A percentile compares a stretch with the other conserved stretches of the same genome.
Evolutionary conservation across 495 filamentous ascomycete genomes (phyloP).

Genomic region (Penicillium cataractarum): DNA sequence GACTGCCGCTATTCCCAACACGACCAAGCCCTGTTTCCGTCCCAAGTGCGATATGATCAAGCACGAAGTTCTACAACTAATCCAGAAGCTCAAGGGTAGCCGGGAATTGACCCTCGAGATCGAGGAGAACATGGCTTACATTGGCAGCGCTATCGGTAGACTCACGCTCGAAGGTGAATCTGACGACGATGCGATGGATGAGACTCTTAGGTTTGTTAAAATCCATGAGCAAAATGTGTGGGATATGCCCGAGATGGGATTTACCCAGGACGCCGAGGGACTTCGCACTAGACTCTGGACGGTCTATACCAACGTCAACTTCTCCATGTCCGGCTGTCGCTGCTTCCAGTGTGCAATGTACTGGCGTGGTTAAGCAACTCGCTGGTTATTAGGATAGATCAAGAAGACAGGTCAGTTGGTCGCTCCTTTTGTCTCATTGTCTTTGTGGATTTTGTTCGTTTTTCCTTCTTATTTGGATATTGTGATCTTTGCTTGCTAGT

Average conservation of each 20-base stretch:
- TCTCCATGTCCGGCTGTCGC: neutral
- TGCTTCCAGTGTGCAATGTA: neutral
- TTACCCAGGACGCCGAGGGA: neutral
- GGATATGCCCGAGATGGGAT: conserved; percentile 1
- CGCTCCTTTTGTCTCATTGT: neutral
- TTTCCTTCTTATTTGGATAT: neutral
- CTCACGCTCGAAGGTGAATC: neutral
- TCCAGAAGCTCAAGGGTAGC: neutral
- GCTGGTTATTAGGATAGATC: neutral
- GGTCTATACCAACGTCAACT: neutral
- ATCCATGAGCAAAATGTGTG: neutral
- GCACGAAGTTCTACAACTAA: neutral
- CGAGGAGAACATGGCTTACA: neutral
- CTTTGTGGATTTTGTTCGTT: neutral
- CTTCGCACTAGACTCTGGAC: conserved; percentile 1
- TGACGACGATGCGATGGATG: neutral
- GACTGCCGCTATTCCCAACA: neutral
- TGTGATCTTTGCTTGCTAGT: neutral
- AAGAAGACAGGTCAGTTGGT: neutral
- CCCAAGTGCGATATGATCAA: neutral
- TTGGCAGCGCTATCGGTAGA: neutral
- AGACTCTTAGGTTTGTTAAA: neutral
- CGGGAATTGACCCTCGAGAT: neutral
- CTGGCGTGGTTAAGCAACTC: neutral
- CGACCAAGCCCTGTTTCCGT: neutral